These are phyloP conservation scores for Zygosaccharomyces kombuchaensis DNA, from an alignment of 805 yeast species.

Conservation along the genomic window DNA sequence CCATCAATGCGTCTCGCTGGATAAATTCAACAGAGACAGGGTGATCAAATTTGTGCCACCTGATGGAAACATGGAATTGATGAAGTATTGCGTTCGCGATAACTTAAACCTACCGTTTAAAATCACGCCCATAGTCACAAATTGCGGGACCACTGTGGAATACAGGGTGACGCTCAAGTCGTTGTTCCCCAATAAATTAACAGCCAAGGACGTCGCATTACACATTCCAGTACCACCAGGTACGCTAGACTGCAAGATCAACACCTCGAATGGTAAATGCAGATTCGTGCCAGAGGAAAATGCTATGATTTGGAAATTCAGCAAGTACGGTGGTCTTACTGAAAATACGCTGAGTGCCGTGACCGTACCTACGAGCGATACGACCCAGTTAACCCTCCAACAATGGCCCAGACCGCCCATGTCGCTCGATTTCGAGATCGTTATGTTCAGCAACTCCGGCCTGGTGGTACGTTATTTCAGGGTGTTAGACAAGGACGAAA, in stretches of 20 bases:
- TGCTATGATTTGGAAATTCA: conserved; percentile 64
- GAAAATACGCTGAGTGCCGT: conserved; percentile 59
- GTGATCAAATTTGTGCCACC: conserved; percentile 77
- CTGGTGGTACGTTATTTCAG: conserved; percentile 66
- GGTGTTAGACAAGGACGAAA: conserved; percentile 49
- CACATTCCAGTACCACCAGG: conserved; percentile 67
- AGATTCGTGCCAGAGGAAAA: conserved; percentile 64
- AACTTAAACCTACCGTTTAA: conserved; percentile 68
- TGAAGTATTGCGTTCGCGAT: conserved; percentile 62
- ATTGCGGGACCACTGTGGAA: conserved; percentile 45
- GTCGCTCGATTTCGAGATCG: conserved; percentile 58
- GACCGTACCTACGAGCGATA: conserved; percentile 37
- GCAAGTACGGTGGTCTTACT: conserved; percentile 61
- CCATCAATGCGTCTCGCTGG: conserved; percentile 80
- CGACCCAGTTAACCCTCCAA: conserved; percentile 22
- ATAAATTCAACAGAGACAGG: conserved; percentile 60
- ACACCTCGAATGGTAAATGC: conserved; percentile 58
- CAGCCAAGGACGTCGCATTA: conserved; percentile 60
- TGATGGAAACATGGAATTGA: conserved; percentile 79
- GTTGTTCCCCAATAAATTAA: conserved; percentile 50
- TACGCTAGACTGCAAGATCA: conserved; percentile 45
- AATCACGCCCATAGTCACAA: conserved; percentile 52
- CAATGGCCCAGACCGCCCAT: conserved; percentile 75
- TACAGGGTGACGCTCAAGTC: conserved; percentile 62
- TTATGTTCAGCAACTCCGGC: conserved; percentile 76